Evolutionary conservation across 2,329 filamentous ascomycete genomes (phyloP), one percentile per base, ranked within the genome.

Genomic region (Fusarium anguioides): DNA sequence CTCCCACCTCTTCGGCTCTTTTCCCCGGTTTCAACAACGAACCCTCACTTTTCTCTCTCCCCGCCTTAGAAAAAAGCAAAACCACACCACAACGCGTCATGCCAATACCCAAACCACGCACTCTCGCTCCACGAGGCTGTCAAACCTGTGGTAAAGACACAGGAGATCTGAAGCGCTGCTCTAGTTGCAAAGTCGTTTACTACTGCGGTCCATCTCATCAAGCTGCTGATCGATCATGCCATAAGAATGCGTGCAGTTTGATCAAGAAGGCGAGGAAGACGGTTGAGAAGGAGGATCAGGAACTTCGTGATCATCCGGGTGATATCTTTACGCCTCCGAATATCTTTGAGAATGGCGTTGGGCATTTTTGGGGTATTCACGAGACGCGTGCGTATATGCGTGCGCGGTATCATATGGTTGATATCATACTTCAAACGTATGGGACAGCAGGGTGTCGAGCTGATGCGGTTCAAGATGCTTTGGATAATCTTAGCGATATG

Each of bases 201-300:
- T 86, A 86, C 73, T 86, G 84, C 72, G 70, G 77, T 46, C 69
- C 71, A 15, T 77, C 81, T 2, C 82, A 85, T 69, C 82, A 85
- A 71, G 49, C 52, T 0, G 45, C 69, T 3, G 71, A 85, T 64
- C 69, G 77, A 23, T 36, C 60, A 1, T 40, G 55, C 4, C 83
- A 86, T 74, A 81, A 81, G 64, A 33, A 33, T 11, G 68, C 49
- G 15, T 86, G 84, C 73, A 77, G 66, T 14, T 59, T 53, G 11
- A 73, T 82, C 70, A 78, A 76, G 54, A 76, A 76, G 35, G 55
- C 59, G 8, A 74, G 72, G 4, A 33, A 60, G 8, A 62, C 58
- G 1, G 60, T 81, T 17, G 70, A 75, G 4, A 17, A 60, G 7
- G 79, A 82, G 67, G 81, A 84, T 9, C 41, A 74, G 10, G 60